Conservation (phyloP, 2,329 filamentous ascomycete genomes). For the Ascochyta rabiei region DNA sequence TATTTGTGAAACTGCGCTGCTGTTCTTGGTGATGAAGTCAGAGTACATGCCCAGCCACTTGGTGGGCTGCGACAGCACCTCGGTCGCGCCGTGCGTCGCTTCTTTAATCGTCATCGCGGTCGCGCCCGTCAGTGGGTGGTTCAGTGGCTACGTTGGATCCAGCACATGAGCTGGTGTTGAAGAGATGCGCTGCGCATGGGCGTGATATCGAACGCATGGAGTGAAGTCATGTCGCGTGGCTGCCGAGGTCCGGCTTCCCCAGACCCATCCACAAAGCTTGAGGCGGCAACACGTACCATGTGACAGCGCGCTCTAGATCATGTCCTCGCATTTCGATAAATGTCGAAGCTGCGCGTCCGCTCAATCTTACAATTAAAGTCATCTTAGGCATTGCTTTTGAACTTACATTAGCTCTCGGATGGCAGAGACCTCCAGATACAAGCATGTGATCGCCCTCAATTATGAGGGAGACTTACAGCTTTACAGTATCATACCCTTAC, state of each 20-base stretch:
- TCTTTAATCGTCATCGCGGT: constrained; percentile 45
- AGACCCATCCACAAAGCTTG: constrained; percentile 4
- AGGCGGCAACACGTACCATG: constrained; percentile 2
- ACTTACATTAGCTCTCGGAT: too few relatives aligned
- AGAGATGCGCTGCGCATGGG: constrained; percentile 22
- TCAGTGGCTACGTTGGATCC: constrained; percentile 8
- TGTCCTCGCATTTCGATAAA: neutral
- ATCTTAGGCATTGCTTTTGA: neutral
- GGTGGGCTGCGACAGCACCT: constrained; percentile 64
- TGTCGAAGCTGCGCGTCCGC: neutral
- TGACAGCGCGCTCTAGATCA: neutral
- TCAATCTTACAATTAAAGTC: neutral
- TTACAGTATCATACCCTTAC: too few relatives aligned
- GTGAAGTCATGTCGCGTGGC: constrained; percentile 36
- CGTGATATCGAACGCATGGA: constrained; percentile 24
- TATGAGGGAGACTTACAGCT: too few relatives aligned
- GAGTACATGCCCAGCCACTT: constrained; percentile 75
- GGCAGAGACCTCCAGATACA: too few relatives aligned
- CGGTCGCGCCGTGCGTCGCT: constrained; percentile 49
- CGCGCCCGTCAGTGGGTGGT: constrained; percentile 28
- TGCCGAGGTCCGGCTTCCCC: constrained; percentile 43
- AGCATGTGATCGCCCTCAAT: too few relatives aligned
- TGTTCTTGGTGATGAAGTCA: constrained; percentile 94
- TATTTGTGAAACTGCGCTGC: constrained; percentile 90
- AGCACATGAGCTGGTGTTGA: constrained; percentile 22